A percentile compares a stretch with the other conserved stretches of the same genome.
Conservation (phyloP, 2,329 filamentous ascomycete genomes). For the Fusarium decemcellulare region DNA sequence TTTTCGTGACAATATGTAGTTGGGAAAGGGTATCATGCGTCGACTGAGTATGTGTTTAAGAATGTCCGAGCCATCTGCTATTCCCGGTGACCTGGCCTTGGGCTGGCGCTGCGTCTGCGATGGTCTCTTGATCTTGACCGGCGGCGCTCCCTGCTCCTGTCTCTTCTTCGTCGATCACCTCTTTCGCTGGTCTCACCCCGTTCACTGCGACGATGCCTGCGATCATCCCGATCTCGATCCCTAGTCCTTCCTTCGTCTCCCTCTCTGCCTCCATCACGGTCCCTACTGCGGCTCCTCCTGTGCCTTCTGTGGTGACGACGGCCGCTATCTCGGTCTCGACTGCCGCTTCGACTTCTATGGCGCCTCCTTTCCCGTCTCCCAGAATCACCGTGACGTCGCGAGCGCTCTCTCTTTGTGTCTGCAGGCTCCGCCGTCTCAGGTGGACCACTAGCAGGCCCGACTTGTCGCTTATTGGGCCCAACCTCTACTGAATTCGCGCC, state of each 20-base stretch:
- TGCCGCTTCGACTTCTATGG: conserved; percentile 56
- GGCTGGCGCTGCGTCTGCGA: conserved; percentile 35
- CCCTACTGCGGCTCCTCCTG: conserved; percentile 52
- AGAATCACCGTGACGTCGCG: conserved; percentile 50
- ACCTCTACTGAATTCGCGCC: conserved; percentile 80
- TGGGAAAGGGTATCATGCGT: conserved; percentile 30
- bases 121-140: conserved; percentile 40
- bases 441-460: conserved; percentile 48
- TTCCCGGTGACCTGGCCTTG: conserved; percentile 27
- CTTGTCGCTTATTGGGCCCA: conserved; percentile 55
- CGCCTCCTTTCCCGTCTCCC: conserved; percentile 51
- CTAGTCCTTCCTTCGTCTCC: conserved; percentile 34
- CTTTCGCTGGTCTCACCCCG: conserved; percentile 25
- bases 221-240: conserved; percentile 23
- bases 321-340: conserved; percentile 48
- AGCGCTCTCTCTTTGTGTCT: conserved; percentile 47
- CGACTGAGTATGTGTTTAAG: neutral
- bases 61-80: neutral
- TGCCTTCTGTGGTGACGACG: conserved; percentile 48
- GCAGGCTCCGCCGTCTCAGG: conserved; percentile 43
- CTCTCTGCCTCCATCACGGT: conserved; percentile 41
- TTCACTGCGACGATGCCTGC: conserved; percentile 29
- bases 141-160: conserved; percentile 41
- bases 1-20: neutral
- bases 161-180: conserved; percentile 32